Percentiles rank a stretch among this genome's conserved stretches.
phyloP scores from a whole-genome alignment of 768 basidiomycete genomes.

The Brasilioporus rufonigricans region DNA sequence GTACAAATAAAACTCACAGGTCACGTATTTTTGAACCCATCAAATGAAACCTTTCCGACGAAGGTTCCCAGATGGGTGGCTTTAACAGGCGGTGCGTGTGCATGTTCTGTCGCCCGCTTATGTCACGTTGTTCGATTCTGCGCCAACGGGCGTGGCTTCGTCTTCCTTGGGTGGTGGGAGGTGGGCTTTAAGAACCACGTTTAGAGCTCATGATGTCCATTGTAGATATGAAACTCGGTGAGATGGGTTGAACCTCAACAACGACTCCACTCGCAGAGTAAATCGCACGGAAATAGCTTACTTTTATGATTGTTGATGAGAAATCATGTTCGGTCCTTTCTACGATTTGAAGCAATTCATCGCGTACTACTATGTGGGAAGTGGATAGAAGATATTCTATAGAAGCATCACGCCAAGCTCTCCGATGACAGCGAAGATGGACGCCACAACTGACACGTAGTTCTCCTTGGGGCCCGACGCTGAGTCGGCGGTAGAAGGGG shows the following conservation, averaged over 20 bases:
- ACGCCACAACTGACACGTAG: slow-evolving; percentile 5
- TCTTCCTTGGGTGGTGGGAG: background rate
- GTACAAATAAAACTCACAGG: slow-evolving; percentile 3
- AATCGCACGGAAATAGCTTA: background rate
- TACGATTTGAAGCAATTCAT: background rate
- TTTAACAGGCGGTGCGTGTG: background rate
- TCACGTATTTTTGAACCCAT: background rate
- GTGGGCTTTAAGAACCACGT: background rate
- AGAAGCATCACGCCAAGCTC: slow-evolving; percentile 16
- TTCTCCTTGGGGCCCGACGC: background rate
- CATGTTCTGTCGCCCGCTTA: slow-evolving; percentile 1
- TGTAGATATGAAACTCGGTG: background rate
- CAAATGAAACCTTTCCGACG: slow-evolving; percentile 1
- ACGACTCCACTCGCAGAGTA: background rate
- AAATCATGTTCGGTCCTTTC: background rate
- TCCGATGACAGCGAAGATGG: slow-evolving; percentile 10
- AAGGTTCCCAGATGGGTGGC: too few species aligned
- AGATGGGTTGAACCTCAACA: background rate
- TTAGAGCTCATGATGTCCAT: background rate
- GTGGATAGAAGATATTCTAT: background rate
- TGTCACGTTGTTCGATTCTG: background rate
- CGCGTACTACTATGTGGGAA: background rate
- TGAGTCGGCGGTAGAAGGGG: slow-evolving; percentile 8
- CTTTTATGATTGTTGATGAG: too few species aligned
- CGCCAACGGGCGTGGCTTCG: background rate